Evolutionary conservation across 2,329 filamentous ascomycete genomes (phyloP).

Genomic region (Allantophomopsis lycopodina): DNA sequence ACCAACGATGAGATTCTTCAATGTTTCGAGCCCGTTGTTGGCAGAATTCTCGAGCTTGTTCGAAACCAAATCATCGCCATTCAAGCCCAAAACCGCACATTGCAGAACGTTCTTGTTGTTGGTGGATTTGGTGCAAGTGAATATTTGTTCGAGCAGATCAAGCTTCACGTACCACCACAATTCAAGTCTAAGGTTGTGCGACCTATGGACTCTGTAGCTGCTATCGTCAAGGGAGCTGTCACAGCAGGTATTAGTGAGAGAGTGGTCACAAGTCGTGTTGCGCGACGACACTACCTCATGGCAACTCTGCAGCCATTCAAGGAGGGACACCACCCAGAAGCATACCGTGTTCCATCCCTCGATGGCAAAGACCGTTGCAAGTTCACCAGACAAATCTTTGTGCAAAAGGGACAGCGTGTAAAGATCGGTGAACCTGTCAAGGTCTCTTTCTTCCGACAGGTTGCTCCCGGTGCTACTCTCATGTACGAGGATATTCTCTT

Average conservation of each 20-base stretch:
- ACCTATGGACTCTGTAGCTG: slow-evolving; percentile 96
- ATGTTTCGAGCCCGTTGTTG: slow-evolving; percentile 97
- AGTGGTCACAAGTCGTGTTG: slow-evolving; percentile 92
- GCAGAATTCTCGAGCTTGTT: slow-evolving; percentile 89
- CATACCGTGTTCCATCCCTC: slow-evolving; percentile 90
- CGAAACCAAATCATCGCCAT: slow-evolving; percentile 98
- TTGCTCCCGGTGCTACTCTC: slow-evolving; percentile 88
- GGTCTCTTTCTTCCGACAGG: slow-evolving; percentile 96
- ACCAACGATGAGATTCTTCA: slow-evolving; percentile 98
- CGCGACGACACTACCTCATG: slow-evolving; percentile 97
- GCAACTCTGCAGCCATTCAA: slow-evolving; percentile 97
- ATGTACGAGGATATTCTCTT: slow-evolving; percentile 99
- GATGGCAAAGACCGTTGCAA: slow-evolving; percentile 98
- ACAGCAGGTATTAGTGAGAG: slow-evolving; percentile 96
- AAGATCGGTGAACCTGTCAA: slow-evolving; percentile 99
- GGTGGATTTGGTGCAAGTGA: slow-evolving; percentile 97
- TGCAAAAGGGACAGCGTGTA: slow-evolving; percentile 95
- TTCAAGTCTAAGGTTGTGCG: slow-evolving; percentile 97
- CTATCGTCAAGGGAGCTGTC: slow-evolving; percentile 96
- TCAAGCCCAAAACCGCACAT: slow-evolving; percentile 83
- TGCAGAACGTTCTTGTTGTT: slow-evolving; percentile 95
- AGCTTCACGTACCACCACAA: slow-evolving; percentile 92
- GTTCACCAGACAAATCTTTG: slow-evolving; percentile 95
- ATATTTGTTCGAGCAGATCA: slow-evolving; percentile 99
- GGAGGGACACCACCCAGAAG: slow-evolving; percentile 95